Evolutionary conservation across 2,329 filamentous ascomycete genomes (phyloP).

Genomic region (Juglanconis oblonga): DNA sequence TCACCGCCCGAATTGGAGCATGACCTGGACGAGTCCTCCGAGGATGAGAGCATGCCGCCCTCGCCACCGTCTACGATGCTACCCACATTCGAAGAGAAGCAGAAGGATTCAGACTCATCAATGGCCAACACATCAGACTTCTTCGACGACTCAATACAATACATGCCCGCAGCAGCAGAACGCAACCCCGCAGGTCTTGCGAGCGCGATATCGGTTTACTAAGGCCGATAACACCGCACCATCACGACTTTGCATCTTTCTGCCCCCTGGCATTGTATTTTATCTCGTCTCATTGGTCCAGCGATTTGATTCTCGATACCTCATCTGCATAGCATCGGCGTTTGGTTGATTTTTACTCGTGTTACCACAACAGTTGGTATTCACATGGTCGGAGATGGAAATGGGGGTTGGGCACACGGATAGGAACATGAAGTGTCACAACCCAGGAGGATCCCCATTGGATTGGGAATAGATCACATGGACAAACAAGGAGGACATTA

Average conservation of each 20-base stretch:
- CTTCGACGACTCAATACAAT: conserved; percentile 50
- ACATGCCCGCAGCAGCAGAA: conserved; percentile 38
- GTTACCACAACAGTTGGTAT: conserved; percentile 7
- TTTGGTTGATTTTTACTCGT: conserved; percentile 4
- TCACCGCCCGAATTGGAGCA: conserved; percentile 68
- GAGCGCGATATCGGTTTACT: conserved; percentile 57
- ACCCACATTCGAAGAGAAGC: conserved; percentile 54
- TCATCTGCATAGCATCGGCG: conserved; percentile 15
- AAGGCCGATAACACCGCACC: conserved; percentile 19
- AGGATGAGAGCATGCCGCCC: conserved; percentile 72
- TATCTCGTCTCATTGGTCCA: conserved; percentile 19
- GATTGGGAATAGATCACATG: not conserved
- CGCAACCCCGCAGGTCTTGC: conserved; percentile 50
- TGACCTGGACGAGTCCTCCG: conserved; percentile 63
- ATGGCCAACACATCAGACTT: conserved; percentile 35
- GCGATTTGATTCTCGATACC: conserved; percentile 14
- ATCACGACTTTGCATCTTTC: conserved; percentile 6
- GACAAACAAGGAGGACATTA: not conserved
- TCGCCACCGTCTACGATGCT: conserved; percentile 61
- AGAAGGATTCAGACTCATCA: conserved; percentile 26
- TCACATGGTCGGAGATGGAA: not conserved
- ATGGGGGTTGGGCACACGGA: not conserved
- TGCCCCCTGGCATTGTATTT: conserved; percentile 30
- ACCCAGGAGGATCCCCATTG: not conserved
- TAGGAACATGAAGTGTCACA: not conserved